Evolutionary conservation across 2,329 filamentous ascomycete genomes (phyloP), one percentile per base, ranked within the genome.

Genomic region (Penicillium sp.): DNA sequence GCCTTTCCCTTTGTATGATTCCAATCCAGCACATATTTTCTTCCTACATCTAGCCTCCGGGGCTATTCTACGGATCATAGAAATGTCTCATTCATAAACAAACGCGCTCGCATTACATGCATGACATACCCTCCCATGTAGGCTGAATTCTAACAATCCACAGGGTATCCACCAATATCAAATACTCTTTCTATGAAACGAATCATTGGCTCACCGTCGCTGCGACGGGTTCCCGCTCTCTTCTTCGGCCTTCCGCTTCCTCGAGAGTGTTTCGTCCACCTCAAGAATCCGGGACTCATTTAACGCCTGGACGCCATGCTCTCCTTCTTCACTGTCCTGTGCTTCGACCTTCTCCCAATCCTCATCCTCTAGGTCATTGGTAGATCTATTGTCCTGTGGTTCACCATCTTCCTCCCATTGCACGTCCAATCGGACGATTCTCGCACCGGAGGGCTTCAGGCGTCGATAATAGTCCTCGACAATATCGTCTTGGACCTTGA

Each of bases 391-490:
- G 8, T 17, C 7, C 10, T 32, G 25, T n/a, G 6, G 5, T 30
- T 36, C 32, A 25, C 34, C 30, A 13, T 44, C 36, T 16, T 48
- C 30, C 4, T 53, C 43, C 62, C 64, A 63, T 9, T 56, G 41
- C n/a, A 70, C 41, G 20, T 58, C 52, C 11, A 69, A 39, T 27
- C 56, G 59, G 29, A 81, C 70, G 26, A 81, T 67, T 43, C 72
- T 72, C 2, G 79, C 80, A 9, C 73, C 76, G 11, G 67, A 67
- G 3, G 80, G 80, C 36, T 71, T 74, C 50, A 84, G 59, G 30
- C 75, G 72, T 21, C 76, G 69, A 60, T 83, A 84, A 56, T 83
- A 84, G 3, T 66, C 71, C 34, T 76, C 68, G 29, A 81, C 71
- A 36, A 72, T 63, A 2, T 67, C 69, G 13, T 74, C 64, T 27